These are phyloP conservation scores for Candida jianshihensis DNA, from an alignment of 805 yeast genomes.

Conservation along the genomic window DNA sequence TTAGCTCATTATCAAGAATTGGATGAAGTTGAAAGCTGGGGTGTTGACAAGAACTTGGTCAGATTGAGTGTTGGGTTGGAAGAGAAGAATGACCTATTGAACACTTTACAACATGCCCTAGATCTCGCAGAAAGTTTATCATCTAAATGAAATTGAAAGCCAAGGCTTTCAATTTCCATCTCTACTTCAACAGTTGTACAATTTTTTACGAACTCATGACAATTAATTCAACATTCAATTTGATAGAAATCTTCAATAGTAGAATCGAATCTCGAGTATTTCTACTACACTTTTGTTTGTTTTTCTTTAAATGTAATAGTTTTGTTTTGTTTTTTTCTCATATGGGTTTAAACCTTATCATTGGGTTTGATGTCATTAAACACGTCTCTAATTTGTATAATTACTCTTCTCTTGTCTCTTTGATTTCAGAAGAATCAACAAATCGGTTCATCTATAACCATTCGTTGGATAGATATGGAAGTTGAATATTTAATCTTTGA, in stretches of 20 bases:
- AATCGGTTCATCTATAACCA: slow-evolving; percentile 1
- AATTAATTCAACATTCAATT: slow-evolving; percentile 9
- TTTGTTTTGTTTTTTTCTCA: slow-evolving; percentile 1
- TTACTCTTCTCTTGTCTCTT: neutral
- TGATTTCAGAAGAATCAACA: neutral
- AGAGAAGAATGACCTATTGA: slow-evolving; percentile 46
- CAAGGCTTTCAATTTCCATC: neutral
- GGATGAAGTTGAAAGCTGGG: slow-evolving; percentile 75
- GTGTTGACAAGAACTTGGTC: slow-evolving; percentile 70
- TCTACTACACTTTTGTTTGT: too few relatives aligned
- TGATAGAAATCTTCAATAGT: too few relatives aligned
- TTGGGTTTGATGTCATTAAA: slow-evolving; percentile 6
- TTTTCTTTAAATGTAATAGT: too few relatives aligned
- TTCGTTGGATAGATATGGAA: neutral
- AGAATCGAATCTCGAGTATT: too few relatives aligned
- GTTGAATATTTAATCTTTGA: slow-evolving; percentile 15
- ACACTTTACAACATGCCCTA: slow-evolving; percentile 13
- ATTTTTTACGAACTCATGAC: slow-evolving; percentile 2
- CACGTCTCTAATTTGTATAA: slow-evolving; percentile 2
- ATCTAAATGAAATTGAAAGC: neutral
- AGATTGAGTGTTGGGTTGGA: slow-evolving; percentile 86
- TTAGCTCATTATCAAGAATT: slow-evolving; percentile 80
- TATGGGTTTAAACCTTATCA: too few relatives aligned
- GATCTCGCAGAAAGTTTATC: slow-evolving; percentile 9
- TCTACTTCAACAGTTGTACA: slow-evolving; percentile 9